Evolutionary conservation across 2,329 filamentous ascomycete genomes (phyloP).

Genomic region (Alternaria sp.): DNA sequence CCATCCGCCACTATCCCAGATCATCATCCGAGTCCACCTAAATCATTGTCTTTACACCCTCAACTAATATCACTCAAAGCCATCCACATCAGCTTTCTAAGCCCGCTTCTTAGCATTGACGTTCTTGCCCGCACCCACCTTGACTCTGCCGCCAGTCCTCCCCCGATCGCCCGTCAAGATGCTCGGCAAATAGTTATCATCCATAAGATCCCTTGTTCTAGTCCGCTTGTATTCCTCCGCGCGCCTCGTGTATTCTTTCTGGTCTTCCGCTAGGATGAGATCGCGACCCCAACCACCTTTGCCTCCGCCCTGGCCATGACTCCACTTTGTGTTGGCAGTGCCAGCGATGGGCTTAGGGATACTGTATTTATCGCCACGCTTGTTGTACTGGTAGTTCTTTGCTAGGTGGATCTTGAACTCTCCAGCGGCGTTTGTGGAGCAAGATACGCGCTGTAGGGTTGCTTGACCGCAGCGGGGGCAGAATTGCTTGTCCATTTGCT

Average conservation of each 20-base stretch:
- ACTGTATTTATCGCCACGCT: slow-evolving; percentile 88
- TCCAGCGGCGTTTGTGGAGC: slow-evolving; percentile 81
- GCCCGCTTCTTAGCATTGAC: slow-evolving; percentile 79
- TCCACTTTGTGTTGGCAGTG: slow-evolving; percentile 77
- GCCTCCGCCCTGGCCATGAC: slow-evolving; percentile 70
- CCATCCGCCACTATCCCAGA: not conserved
- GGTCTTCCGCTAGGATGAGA: slow-evolving; percentile 89
- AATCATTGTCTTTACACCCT: not conserved
- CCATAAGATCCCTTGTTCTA: slow-evolving; percentile 86
- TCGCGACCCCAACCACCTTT: slow-evolving; percentile 86
- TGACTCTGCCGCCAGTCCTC: slow-evolving; percentile 71
- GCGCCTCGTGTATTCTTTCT: slow-evolving; percentile 85
- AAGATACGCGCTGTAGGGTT: slow-evolving; percentile 83
- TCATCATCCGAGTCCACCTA: not conserved
- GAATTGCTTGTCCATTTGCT: slow-evolving; percentile 88
- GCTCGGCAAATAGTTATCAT: slow-evolving; percentile 87
- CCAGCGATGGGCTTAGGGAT: slow-evolving; percentile 90
- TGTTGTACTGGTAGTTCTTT: slow-evolving; percentile 96
- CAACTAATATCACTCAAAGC: not conserved
- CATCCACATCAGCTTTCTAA: slow-evolving; percentile 4
- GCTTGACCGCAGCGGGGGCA: slow-evolving; percentile 90
- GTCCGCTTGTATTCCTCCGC: slow-evolving; percentile 69
- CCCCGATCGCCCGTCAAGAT: slow-evolving; percentile 82
- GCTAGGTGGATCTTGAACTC: slow-evolving; percentile 88
- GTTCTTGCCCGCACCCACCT: slow-evolving; percentile 83